A percentile compares a stretch with the other conserved stretches of the same genome.
phyloP scores from a whole-genome alignment of 306 rosid genomes.

The barrel medic (Medicago truncatula) region DNA sequence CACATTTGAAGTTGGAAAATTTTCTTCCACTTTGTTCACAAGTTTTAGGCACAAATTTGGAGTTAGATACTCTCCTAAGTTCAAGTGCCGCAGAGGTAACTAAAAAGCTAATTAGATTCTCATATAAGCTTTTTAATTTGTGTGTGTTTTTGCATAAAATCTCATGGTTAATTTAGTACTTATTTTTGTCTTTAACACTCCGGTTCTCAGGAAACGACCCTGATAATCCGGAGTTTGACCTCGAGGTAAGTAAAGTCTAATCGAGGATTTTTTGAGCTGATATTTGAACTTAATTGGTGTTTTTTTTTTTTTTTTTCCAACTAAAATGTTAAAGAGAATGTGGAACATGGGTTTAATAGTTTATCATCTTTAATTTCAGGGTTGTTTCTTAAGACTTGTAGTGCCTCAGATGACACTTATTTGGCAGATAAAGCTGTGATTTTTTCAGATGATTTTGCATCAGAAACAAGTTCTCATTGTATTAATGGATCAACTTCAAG shows the following conservation, averaged over 20 bases:
- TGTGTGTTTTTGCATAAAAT: neutral
- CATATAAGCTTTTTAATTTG: neutral
- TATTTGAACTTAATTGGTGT: neutral
- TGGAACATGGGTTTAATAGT: neutral
- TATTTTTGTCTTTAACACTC: neutral
- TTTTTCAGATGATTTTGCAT: constrained; percentile 47
- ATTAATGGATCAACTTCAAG: constrained; percentile 58
- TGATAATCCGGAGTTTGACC: too few species aligned
- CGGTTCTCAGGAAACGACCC: too few species aligned
- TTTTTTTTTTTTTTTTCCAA: too few species aligned
- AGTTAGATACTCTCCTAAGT: constrained; percentile 48
- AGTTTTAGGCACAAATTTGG: constrained; percentile 49
- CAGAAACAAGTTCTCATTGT: constrained; percentile 45
- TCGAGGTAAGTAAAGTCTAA: neutral
- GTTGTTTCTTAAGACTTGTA: constrained; percentile 48
- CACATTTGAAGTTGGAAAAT: constrained; percentile 57
- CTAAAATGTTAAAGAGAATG: neutral
- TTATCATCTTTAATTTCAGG: constrained; percentile 53
- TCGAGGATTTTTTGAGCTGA: neutral
- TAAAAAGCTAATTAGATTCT: neutral
- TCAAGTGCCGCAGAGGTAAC: constrained; percentile 65
- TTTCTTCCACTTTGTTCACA: constrained; percentile 43
- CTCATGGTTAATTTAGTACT: neutral
- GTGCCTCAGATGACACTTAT: constrained; percentile 51
- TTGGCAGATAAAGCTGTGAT: constrained; percentile 46